Percentiles rank a stretch among this genome's conserved stretches.
Evolutionary conservation across 75 land plant genomes (phyloP).

Genomic region (Sequoiadendron giganteum): DNA sequence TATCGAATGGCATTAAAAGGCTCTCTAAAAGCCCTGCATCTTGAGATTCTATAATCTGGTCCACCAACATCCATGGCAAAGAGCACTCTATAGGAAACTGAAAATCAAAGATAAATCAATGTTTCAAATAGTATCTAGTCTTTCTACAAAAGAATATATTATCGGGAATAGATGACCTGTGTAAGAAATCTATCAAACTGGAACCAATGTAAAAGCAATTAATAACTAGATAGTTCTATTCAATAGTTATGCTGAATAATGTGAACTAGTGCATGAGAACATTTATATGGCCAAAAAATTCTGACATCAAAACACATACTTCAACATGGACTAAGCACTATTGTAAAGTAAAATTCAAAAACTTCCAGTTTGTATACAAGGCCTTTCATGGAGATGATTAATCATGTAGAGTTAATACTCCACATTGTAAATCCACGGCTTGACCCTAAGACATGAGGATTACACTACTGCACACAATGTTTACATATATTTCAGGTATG

Average conservation of each 20-base stretch:
- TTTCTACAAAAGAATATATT: neutral
- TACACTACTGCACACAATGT: neutral
- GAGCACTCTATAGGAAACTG: constrained; percentile 99
- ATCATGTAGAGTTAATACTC: neutral
- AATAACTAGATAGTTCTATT: neutral
- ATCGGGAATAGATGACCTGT: neutral
- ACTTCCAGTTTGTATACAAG: neutral
- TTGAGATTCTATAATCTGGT: constrained; percentile 82
- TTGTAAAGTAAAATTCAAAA: neutral
- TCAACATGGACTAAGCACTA: neutral
- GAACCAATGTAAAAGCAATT: neutral
- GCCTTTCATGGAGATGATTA: neutral
- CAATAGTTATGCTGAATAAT: neutral
- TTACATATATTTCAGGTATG: neutral
- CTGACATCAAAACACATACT: neutral
- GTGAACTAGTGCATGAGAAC: neutral
- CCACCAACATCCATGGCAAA: constrained; percentile 99
- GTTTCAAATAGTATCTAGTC: neutral
- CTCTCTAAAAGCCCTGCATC: constrained; percentile 92
- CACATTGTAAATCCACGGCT: neutral
- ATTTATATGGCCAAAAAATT: neutral
- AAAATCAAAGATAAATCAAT: constrained; percentile 7
- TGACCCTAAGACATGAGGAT: neutral
- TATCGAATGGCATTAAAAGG: constrained; percentile 89
- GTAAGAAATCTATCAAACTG: neutral